A percentile compares a stretch with the other conserved stretches of the same genome.
These are phyloP conservation scores for Cardiospermum halicacabum DNA, from an alignment of 345 rosid genomes.

Conservation along the genomic window DNA sequence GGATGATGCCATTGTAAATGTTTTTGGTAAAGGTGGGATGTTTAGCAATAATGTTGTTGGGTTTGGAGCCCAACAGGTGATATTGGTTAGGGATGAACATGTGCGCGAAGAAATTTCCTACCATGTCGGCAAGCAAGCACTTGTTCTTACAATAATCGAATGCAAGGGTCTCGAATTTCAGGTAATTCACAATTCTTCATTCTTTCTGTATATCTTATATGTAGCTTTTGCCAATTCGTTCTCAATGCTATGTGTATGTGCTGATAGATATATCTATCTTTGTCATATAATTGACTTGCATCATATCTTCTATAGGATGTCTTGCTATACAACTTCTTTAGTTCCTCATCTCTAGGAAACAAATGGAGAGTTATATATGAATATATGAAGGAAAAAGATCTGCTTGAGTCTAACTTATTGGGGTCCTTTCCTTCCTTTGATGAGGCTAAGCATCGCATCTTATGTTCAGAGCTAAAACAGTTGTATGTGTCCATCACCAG, in stretches of 20 bases:
- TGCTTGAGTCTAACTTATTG: constrained; percentile 19
- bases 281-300: not conserved
- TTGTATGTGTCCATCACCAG: constrained; percentile 53
- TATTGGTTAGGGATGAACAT: constrained; percentile 40
- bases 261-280: not conserved
- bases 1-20: constrained; percentile 33
- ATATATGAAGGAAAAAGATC: constrained; percentile 31
- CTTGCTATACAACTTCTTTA: constrained; percentile 46
- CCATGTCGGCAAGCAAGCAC: constrained; percentile 45
- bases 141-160: constrained; percentile 38
- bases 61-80: constrained; percentile 51
- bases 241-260: no score
- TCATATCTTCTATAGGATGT: constrained; percentile 34
- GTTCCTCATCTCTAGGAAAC: constrained; percentile 37
- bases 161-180: constrained; percentile 54
- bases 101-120: constrained; percentile 24
- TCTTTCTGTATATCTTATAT: not conserved
- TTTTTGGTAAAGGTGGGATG: constrained; percentile 33
- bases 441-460: constrained; percentile 29
- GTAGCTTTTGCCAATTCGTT: not conserved
- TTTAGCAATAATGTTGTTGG: constrained; percentile 23
- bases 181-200: constrained; percentile 18
- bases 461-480: constrained; percentile 50
- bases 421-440: constrained; percentile 28
- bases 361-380: constrained; percentile 49